Evolutionary conservation across 176 grass and related monocot genomes (phyloP), one percentile per base, ranked within the genome.

Genomic region (Panicum miliaceum): DNA sequence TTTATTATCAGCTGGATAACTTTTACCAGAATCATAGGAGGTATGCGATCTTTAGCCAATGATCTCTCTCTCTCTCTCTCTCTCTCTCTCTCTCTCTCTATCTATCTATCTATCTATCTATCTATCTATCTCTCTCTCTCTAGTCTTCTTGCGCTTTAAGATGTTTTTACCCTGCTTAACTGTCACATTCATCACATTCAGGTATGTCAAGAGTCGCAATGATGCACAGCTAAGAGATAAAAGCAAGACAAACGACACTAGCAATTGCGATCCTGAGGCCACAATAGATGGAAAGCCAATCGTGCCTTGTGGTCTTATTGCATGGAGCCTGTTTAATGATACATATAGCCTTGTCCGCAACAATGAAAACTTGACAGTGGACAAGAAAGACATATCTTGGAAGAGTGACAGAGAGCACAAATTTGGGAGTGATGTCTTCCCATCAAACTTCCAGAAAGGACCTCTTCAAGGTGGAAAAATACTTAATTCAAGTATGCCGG

Each of bases 21-120:
- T 99, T 96, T 85, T 99, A 91, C 84, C 96, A 99, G 84, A 99
- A 99, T 75, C 96, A 99, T 84, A 90, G 96, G 83, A 99, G 96
- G 96, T 98, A 95, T 71, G 76, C 5, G 37, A 70, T 59, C 35
- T 73, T 29, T 51, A 36, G 1, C 42, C 25, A 13, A 19, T 14
- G 11, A 2, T 48, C 42, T 32, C n/a, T 63, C 68, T 72, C 68
- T 71, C 66, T 43, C 38, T 14, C 22, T 42, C 12, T 19, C 65
- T 41, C 22, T 58, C 54, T 58, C 57, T 26, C 42, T 32, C n/a
- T 63, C 68, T 72, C 68, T 71, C 66, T 43, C 38, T 14, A n/a
- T n/a, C n/a, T n/a, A n/a, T n/a, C n/a, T n/a, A n/a, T n/a, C n/a
- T n/a, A n/a, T n/a, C n/a, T n/a, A n/a, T n/a, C n/a, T n/a, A n/a